Base-by-base conservation (phyloP, 2,329 filamentous ascomycete genomes). In the Aspergillus tubingensis region DNA sequence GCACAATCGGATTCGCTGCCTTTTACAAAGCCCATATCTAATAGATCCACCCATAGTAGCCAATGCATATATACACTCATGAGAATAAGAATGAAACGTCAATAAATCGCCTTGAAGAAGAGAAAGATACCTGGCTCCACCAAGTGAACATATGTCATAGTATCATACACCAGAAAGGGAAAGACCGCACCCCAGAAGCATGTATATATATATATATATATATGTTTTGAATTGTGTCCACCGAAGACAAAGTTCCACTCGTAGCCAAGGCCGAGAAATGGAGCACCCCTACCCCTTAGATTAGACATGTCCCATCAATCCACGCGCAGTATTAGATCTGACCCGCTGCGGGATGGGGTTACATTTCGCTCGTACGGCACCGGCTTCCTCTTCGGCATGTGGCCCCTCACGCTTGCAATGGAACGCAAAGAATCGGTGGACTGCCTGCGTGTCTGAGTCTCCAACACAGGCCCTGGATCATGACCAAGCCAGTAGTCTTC, bases 321-420 rank as follows among this genome's bases (percentile, higher is more conserved):
- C 44, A 75, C 72, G 25, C 65, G 68, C 5, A 75, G 60, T 38
- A 73, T 72, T 61, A 76, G 58, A 62, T 76, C 72, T 11, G 64
- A 64, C 8, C 73, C 73, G 44, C 67, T 57, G 55, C 66, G 67
- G 5, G 72, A 72, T 4, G 72, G 73, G 3, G 70, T 74, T 51
- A 76, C 52, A 51, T 74, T 73, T 50, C 66, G 67, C 57, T 72
- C 70, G 13, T 61, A 63, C 6, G 66, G 67, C 7, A 62, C 66
- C 32, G 62, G 63, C 44, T 63, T 65, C 32, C 68, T 72, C 56
- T 66, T 67, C 5, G 68, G 66, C 60, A 60, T 65, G n/a, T 50
- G 57, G 10, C 58, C 41, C 7, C 25, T 56, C 27, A 52, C 52
- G 10, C 56, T 57, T 23, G 57, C 55, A 8, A 57, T 36, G 19